Conservation (phyloP, 2,329 filamentous ascomycete species). For the Chaetomium sp. region DNA sequence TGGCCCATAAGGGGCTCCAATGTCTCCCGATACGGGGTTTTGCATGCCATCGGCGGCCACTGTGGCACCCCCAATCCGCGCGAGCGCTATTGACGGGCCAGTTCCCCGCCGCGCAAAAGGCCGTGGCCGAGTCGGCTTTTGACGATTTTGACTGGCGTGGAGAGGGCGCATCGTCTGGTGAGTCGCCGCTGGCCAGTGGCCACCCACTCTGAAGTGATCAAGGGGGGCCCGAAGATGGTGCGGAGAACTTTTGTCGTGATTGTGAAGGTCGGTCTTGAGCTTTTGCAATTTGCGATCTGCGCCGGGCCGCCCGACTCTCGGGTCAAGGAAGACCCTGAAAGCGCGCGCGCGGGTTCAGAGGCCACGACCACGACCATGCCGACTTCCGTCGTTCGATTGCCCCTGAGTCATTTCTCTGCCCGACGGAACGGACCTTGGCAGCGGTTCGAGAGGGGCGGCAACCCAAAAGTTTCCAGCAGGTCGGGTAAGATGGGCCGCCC, state of each 20-base stretch:
- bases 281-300: neutral
- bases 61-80: too few relatives aligned
- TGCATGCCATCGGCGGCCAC: too few relatives aligned
- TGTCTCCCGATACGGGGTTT: too few relatives aligned
- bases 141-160: too few relatives aligned
- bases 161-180: too few relatives aligned
- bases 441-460: neutral
- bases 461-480: neutral
- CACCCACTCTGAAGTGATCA: too few relatives aligned
- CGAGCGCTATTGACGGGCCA: too few relatives aligned
- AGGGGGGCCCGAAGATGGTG: too few relatives aligned
- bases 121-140: too few relatives aligned
- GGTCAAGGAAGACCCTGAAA: neutral
- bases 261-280: neutral
- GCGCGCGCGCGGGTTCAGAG: neutral
- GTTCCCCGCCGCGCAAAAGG: too few relatives aligned
- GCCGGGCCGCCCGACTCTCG: neutral
- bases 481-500: neutral
- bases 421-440: constrained; percentile 4
- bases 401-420: constrained; percentile 1
- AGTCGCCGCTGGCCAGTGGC: too few relatives aligned
- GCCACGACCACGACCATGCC: constrained; percentile 1
- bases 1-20: too few relatives aligned
- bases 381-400: neutral
- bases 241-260: neutral